Evolutionary conservation across 164 flowering plant species (phyloP), one percentile per base, ranked within the genome.

Genomic region (Liquidambar formosana): DNA sequence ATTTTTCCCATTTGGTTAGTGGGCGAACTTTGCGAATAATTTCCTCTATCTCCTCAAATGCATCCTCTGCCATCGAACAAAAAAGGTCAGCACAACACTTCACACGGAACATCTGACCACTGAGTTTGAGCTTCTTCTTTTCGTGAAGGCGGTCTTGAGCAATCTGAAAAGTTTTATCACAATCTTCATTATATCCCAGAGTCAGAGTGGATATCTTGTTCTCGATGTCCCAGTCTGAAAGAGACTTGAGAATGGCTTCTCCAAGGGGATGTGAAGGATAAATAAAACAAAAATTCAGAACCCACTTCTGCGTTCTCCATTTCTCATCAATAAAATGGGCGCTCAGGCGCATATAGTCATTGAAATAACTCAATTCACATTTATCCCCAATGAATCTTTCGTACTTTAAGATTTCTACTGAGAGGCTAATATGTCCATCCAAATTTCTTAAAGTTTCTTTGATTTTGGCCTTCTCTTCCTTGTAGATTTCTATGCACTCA

Each of bases 271-370:
- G n/a, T n/a, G n/a, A n/a, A n/a, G n/a, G n/a, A n/a, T n/a, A n/a
- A n/a, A n/a, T n/a, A n/a, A n/a, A n/a, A n/a, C n/a, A n/a, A n/a
- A n/a, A n/a, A n/a, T n/a, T n/a, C n/a, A n/a, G n/a, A n/a, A n/a
- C n/a, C n/a, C n/a, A n/a, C n/a, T n/a, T n/a, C n/a, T n/a, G n/a
- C n/a, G n/a, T n/a, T 43, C 54, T 66, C 69, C 69, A 54, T 8
- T 21, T 33, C 8, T 66, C 69, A 41, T 49, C 61, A 66, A 66
- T 43, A 43, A 63, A 71, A 49, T 71, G 75, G 5, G 65, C 75
- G 8, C 41, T 38, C 12, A 71, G 1, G 21, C 70, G 58, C 56
- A 71, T n/a, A 23, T 47, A 58, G 3, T 63, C 62, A 33, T 14
- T 4, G 5, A 6, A 19, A 38, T 1, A n/a, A 21, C 28, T 33